These are phyloP conservation scores for Cystobasidium pallidum DNA, from an alignment of 1,284 basidiomycete species.

Conservation along the genomic window DNA sequence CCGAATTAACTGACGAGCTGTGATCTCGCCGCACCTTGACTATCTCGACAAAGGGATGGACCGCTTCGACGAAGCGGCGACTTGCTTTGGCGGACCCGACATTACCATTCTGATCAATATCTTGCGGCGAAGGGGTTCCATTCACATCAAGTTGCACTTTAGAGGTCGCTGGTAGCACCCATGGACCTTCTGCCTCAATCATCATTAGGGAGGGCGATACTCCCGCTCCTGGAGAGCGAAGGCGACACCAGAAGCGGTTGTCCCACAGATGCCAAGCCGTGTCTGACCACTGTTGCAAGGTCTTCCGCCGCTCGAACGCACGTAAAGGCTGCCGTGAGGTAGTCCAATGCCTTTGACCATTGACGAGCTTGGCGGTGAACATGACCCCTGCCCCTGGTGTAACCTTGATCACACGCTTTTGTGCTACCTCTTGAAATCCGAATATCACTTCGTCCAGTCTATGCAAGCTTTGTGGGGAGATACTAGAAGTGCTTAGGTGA, in stretches of 20 bases:
- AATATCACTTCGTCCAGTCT: slow-evolving; percentile 3
- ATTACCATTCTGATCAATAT: background rate
- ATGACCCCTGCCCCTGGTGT: slow-evolving; percentile 10
- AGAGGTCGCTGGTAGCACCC: background rate
- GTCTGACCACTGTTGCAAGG: background rate
- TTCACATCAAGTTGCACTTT: background rate
- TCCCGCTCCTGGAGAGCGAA: background rate
- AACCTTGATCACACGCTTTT: background rate
- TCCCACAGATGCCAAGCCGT: slow-evolving; percentile 1
- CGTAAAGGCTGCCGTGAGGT: slow-evolving; percentile 13
- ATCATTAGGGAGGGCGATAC: background rate
- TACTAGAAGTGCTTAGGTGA: background rate
- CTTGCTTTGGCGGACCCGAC: background rate
- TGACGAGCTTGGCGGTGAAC: background rate
- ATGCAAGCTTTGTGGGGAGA: background rate
- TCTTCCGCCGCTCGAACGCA: background rate
- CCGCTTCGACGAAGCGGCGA: too few relatives aligned
- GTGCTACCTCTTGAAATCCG: background rate
- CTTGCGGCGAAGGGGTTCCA: background rate
- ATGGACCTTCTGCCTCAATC: background rate
- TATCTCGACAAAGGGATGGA: too few relatives aligned
- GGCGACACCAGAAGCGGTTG: background rate
- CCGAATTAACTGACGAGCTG: too few relatives aligned
- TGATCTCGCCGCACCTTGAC: too few relatives aligned
- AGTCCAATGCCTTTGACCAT: background rate